Evolutionary conservation across 176 grass and related monocot genomes (phyloP), one percentile per base, ranked within the genome.

Genomic region (Saccharum spontaneum): DNA sequence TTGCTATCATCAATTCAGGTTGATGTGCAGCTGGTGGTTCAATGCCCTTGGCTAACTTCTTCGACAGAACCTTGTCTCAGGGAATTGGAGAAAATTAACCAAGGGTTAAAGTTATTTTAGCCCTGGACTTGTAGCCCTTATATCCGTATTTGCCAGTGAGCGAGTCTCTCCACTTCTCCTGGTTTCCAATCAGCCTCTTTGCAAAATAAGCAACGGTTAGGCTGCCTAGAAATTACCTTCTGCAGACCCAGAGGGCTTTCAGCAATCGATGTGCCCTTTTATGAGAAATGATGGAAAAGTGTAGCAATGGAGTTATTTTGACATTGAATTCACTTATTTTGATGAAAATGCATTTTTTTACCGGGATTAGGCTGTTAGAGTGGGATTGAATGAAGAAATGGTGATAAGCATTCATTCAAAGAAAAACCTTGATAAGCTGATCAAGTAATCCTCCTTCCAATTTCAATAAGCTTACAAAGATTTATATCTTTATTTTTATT

Each of bases 401-500:
- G 57, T 61, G 57, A 61, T 61, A 61, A 23, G 4, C n/a, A 61
- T 61, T 11, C 59, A 26, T 62, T 62, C 23, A 62, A 62, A 62
- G n/a, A 62, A 62, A 61, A 62, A 24, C 59, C 59, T 62, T 26
- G n/a, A 24, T 26, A 26, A 62, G 23, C 10, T 1, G 10, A 26
- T 11, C 59, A 62, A 62, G n/a, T 26, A 62, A 24, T 62, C 22
- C 8, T 57, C 54, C 55, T 71, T 54, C 71, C 14, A 72, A 24
- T 86, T 90, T 78, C 31, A 60, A 75, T 69, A 78, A 79, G 59
- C 75, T 62, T 41, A 69, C 8, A 34, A 50, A 76, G 50, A 10
- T 38, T 20, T 71, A 71, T 52, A 45, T 81, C 5, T 33, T 26
- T 38, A 43, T 68, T 74, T 28, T 64, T 77, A 38, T 31, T 37